Base-by-base conservation (phyloP, 108 stramenopile genomes). In the Nitzschia palea region DNA sequence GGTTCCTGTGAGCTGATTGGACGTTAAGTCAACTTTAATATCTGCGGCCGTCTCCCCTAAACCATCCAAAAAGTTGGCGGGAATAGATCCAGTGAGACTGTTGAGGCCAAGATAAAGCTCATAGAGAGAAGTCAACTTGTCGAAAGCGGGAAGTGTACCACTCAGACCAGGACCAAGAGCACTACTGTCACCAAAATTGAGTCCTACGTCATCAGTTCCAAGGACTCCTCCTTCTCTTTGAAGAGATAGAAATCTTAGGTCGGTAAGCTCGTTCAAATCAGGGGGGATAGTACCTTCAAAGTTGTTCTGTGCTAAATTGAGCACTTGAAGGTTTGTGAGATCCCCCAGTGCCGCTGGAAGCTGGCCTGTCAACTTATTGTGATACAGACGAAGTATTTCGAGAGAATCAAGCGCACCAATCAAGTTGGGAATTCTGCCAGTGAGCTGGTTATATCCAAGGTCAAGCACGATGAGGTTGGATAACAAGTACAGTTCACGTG, bases 1-100 rank as follows among this genome's bases (percentile, higher is more conserved):
- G 29, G 58, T 50, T 22, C 80, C 84, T 25, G 68, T 78, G 22
- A 85, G 43, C 45, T 43, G 22, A 58, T 85, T 85, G 25, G 64
- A 53, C 10, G 62, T 76, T 9, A 85, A 33, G 47, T 85, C 80
- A 34, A 85, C 54, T 25, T 51, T 65, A 17, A 85, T 58, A 52
- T 34, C 40, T 17, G 54, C 22, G 3, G 42, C 50, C 55, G 62
- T 74, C 44, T 73, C 66, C 40, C 48, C 34, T 0, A 77, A 47
- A 5, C 79, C 74, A 55, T 65, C 73, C 33, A 86, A 37, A 52
- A 86, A 82, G 63, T 80, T 63, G 42, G 35, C 72, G 3, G 85
- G 85, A 51, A 86, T 71, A 0, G 71, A 56, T 6, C 85, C 85
- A 42, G 66, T 67, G 48, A 86, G 51, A 56, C 68, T 57, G 43